Evolutionary conservation across 2,329 filamentous ascomycete species (phyloP).

Genomic region (Paraphaeosphaeria sporulosa): DNA sequence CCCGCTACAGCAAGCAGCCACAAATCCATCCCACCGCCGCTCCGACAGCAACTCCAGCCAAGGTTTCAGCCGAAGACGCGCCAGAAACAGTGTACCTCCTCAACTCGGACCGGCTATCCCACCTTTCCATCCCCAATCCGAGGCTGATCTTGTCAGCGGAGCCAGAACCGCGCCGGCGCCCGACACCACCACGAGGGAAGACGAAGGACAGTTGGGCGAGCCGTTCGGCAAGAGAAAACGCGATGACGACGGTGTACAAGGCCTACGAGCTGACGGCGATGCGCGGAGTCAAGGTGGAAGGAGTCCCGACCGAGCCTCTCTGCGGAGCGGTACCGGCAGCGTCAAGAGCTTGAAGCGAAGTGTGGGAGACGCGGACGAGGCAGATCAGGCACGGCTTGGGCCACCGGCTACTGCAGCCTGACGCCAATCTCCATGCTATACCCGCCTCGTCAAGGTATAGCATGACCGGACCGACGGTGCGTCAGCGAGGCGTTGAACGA

Average conservation of each 20-base stretch:
- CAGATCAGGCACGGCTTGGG: conserved; percentile 28
- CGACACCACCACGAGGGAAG: conserved; percentile 40
- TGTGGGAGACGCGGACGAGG: conserved; percentile 35
- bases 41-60: conserved; percentile 44
- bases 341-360: conserved; percentile 43
- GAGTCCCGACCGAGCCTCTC: conserved; percentile 45
- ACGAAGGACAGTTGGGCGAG: conserved; percentile 37
- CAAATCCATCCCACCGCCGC: conserved; percentile 44
- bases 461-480: conserved; percentile 16
- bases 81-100: conserved; percentile 47
- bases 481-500: conserved; percentile 13
- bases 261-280: conserved; percentile 33
- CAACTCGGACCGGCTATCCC: conserved; percentile 44
- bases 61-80: conserved; percentile 43
- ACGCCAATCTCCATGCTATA: conserved; percentile 21
- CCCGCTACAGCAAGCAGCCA: conserved; percentile 30
- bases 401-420: conserved; percentile 29
- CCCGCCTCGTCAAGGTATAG: conserved; percentile 11
- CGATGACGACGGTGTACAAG: conserved; percentile 33
- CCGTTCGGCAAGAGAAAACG: conserved; percentile 42
- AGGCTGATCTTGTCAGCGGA: conserved; percentile 44
- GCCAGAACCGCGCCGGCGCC: conserved; percentile 45
- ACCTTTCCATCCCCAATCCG: conserved; percentile 42
- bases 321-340: conserved; percentile 44
- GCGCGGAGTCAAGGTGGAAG: conserved; percentile 37